A percentile compares a stretch with the other conserved stretches of the same genome.
These are phyloP conservation scores for Podospora pseudocomata DNA, from an alignment of 495 filamentous ascomycete genomes.

Conservation along the genomic window DNA sequence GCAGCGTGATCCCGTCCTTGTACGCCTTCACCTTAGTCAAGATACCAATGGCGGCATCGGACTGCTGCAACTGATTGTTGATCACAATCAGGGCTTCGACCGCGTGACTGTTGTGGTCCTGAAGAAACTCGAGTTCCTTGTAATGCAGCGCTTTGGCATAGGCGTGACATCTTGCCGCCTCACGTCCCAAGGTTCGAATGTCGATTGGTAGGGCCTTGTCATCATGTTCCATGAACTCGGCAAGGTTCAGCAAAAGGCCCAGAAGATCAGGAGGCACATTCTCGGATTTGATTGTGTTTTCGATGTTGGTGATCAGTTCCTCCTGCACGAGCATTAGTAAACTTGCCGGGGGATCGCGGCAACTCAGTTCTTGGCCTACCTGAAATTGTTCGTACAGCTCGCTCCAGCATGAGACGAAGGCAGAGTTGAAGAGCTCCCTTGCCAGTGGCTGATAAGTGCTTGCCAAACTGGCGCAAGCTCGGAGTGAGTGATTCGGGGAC, in stretches of 20 bases:
- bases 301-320: slow-evolving; percentile 90
- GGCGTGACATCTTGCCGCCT: slow-evolving; percentile 92
- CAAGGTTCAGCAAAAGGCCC: slow-evolving; percentile 90
- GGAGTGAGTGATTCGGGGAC: slow-evolving; percentile 88
- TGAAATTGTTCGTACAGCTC: slow-evolving; percentile 90
- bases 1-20: slow-evolving; percentile 81
- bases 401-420: slow-evolving; percentile 98
- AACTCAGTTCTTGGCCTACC: slow-evolving; percentile 13
- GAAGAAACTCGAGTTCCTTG: slow-evolving; percentile 96
- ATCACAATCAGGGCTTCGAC: slow-evolving; percentile 97
- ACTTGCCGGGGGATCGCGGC: too few relatives aligned
- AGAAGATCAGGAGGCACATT: slow-evolving; percentile 93
- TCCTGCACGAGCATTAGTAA: slow-evolving; percentile 51
- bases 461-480: slow-evolving; percentile 88
- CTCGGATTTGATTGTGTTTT: slow-evolving; percentile 86
- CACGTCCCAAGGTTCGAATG: slow-evolving; percentile 85
- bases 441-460: slow-evolving; percentile 87
- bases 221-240: slow-evolving; percentile 99
- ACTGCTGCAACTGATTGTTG: slow-evolving; percentile 97
- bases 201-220: slow-evolving; percentile 98
- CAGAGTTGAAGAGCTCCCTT: slow-evolving; percentile 94
- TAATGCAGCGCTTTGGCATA: slow-evolving; percentile 98
- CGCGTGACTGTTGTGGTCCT: slow-evolving; percentile 91
- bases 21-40: slow-evolving; percentile 91
- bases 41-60: slow-evolving; percentile 95